Evolutionary conservation across 179 eudicot species (phyloP), one percentile per base, ranked within the genome.

Genomic region (Silene vulgaris): DNA sequence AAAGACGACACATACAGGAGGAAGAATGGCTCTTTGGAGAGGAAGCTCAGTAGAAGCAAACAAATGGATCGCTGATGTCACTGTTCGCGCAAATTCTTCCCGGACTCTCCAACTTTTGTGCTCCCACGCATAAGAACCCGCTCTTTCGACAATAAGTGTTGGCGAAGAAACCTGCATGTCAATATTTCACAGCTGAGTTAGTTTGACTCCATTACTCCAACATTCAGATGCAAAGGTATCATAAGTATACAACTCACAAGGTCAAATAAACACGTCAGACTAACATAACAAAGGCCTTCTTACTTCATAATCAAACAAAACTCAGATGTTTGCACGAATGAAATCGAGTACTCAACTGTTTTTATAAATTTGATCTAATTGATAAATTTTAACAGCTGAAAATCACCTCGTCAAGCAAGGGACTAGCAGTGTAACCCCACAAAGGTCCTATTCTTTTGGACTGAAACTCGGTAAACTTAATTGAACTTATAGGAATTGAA

Each of bases 41-140:
- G 99, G 99, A 40, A 96, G 92, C 83, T 96, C 99, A 1, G 96
- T 93, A 37, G 97, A 88, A 66, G 97, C 97, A 89, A 96, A 96
- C 59, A 96, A 86, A 79, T 87, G 82, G 64, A 91, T 96, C 8
- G 99, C 97, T 65, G 99, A 87, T 35, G 98, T 91, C 40, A 93
- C 99, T 12, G 99, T 96, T 40, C 93, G 96, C 20, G 97, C 97
- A 83, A 89, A 90, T 84, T 96, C 99, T 85, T 96, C 97, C 45
- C 99, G 83, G 26, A 96, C 92, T 84, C 97, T 93, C 97, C 97
- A 96, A 73, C 97, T 96, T 85, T 84, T 96, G 84, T 96, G 99
- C 72, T 84, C 87, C 97, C 97, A 96, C 11, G 96, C 99, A 82
- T 88, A 89, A 71, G 92, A 85, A 37, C 99, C 99, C 19, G 97